Conservation (phyloP, 768 basidiomycete genomes). For the Cytidiella melzeri region DNA sequence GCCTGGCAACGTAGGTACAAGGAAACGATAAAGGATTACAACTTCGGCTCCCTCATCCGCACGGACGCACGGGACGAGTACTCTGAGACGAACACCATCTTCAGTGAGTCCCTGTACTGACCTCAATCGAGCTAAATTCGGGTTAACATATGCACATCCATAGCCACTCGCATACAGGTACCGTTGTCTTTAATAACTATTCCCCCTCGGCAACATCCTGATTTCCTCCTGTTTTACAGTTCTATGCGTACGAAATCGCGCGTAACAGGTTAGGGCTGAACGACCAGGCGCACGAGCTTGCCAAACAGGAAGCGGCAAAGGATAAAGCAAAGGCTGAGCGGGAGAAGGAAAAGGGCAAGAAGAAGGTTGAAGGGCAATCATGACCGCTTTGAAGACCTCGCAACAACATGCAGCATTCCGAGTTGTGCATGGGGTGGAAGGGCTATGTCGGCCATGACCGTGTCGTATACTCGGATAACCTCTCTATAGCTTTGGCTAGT, state of each 20-base stretch:
- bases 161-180: constrained; percentile 70
- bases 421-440: no score
- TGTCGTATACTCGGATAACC: no score
- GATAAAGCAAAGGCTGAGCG: constrained; percentile 53
- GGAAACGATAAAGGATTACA: constrained; percentile 86
- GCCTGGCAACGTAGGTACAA: constrained; percentile 55
- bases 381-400: no score
- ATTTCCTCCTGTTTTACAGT: constrained; percentile 40
- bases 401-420: no score
- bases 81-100: constrained; percentile 87
- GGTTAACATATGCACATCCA: no score
- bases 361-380: no score
- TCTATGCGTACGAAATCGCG: constrained; percentile 94
- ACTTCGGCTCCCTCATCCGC: constrained; percentile 94
- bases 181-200: no score
- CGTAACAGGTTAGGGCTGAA: constrained; percentile 90
- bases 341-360: constrained; percentile 43
- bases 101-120: constrained; percentile 61
- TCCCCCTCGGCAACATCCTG: neutral
- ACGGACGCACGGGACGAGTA: constrained; percentile 78
- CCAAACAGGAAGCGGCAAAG: constrained; percentile 57
- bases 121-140: no score
- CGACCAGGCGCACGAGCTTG: constrained; percentile 76
- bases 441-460: no score
- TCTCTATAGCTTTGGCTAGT: no score